Evolutionary conservation across 148 eudicot species (phyloP), one percentile per base, ranked within the genome.

Genomic region (Chenopodium formosanum): DNA sequence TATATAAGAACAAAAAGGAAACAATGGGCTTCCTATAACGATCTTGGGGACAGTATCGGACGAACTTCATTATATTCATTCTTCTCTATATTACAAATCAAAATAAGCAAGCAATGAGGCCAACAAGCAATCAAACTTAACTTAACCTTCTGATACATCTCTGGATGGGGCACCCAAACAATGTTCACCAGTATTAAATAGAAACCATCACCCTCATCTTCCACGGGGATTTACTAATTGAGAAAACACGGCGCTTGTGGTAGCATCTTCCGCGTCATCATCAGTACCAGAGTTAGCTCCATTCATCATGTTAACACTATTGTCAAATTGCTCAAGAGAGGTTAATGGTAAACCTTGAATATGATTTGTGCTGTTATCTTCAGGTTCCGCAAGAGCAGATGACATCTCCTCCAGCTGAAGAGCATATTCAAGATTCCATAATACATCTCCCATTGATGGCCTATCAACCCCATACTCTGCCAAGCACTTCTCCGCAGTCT

Each of bases 201-300:
- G 22, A 56, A 37, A 13, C 20, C 60, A 32, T 60, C 32, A 14
- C 78, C 76, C 83, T 93, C 89, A 96, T 90, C 98, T 88, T 85
- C 98, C 99, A 9, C 97, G 97, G 25, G 99, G 99, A 89, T 94
- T 96, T 60, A 94, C 99, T 46, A 96, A 87, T 84, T 96, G 99
- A 44, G 99, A 96, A 84, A 96, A 94, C 78, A 96, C 99, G 11
- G 98, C 95, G 82, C 92, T 90, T 2, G 98, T 96, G 11, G 98
- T 89, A 67, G 86, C 97, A 83, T 94, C 97, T 78, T 90, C 98
- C 11, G 85, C 92, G 80, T 94, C 99, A 73, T 94, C 97, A 83
- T 96, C 98, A 6, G 94, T 88, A 40, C 91, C 91, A 16, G 94
- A 91, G 48, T 85, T 80, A 47, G 79, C 88, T 34, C 90, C 94